Percentiles rank a stretch among this genome's conserved stretches.
phyloP scores from a whole-genome alignment of 371 early-diverging fungal species.

The Batkoa obscura region DNA sequence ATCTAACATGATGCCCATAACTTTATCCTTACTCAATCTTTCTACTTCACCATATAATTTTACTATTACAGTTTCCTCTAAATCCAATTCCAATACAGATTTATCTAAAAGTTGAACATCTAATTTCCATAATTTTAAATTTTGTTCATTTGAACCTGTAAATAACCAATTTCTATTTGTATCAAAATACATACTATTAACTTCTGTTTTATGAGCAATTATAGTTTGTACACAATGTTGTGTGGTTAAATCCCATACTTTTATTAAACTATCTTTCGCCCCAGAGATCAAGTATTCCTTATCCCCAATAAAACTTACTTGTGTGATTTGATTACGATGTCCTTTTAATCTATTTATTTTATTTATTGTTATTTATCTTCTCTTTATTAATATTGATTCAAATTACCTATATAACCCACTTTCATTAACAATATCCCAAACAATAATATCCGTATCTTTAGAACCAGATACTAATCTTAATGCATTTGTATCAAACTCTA shows the following conservation, averaged over 20 bases:
- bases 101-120: slow-evolving; percentile 27
- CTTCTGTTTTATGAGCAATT: slow-evolving; percentile 79
- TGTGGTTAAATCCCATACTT: slow-evolving; percentile 85
- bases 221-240: slow-evolving; percentile 89
- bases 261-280: slow-evolving; percentile 87
- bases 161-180: slow-evolving; percentile 38
- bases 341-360: slow-evolving; percentile 63
- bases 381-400: not conserved
- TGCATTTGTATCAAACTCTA: slow-evolving; percentile 58
- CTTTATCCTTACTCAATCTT: not conserved
- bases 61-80: no score
- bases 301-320: slow-evolving; percentile 16
- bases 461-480: slow-evolving; percentile 77
- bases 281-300: slow-evolving; percentile 60
- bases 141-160: slow-evolving; percentile 70
- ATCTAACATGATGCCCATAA: no score
- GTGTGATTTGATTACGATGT: slow-evolving; percentile 83
- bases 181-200: slow-evolving; percentile 62
- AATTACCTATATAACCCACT: slow-evolving; percentile 47
- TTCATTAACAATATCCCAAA: slow-evolving; percentile 90
- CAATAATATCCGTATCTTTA: slow-evolving; percentile 75
- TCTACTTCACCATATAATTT: not conserved
- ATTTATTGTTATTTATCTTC: no score
- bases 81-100: slow-evolving; percentile 16
- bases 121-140: slow-evolving; percentile 72